These are phyloP conservation scores for Agaricus sinodeliciosus DNA, from an alignment of 768 basidiomycete species.

Conservation along the genomic window DNA sequence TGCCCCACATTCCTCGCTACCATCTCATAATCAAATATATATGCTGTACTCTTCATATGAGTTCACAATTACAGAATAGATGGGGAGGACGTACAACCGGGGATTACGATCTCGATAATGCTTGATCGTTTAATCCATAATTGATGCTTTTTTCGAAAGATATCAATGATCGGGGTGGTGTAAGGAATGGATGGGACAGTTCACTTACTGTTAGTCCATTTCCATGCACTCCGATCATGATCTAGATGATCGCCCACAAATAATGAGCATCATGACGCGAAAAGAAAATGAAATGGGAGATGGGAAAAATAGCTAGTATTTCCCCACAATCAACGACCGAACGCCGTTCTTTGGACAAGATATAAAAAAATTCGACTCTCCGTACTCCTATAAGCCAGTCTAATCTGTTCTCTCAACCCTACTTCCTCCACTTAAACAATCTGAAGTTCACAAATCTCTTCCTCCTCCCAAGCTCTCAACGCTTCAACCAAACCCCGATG, in stretches of 20 bases:
- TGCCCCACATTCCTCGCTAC: conserved; percentile 36
- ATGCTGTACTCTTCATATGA: conserved; percentile 19
- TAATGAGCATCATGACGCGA: not conserved
- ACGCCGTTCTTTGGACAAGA: not conserved
- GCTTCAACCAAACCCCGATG: conserved; percentile 18
- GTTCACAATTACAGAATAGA: not conserved
- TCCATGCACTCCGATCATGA: conserved; percentile 38
- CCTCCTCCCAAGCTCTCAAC: conserved; percentile 16
- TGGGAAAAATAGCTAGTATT: not conserved
- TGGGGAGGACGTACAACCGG: conserved; percentile 31
- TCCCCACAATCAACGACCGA: not conserved
- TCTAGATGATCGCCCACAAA: conserved; percentile 11
- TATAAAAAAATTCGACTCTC: conserved; percentile 11
- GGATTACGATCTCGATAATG: conserved; percentile 67
- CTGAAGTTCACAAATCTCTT: conserved; percentile 17
- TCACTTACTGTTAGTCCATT: conserved; percentile 46
- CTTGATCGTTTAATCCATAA: conserved; percentile 60
- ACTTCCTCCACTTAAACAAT: conserved; percentile 18
- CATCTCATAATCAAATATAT: conserved; percentile 34
- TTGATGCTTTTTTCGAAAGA: conserved; percentile 33
- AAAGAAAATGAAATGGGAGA: too few species aligned
- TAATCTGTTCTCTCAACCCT: conserved; percentile 16
- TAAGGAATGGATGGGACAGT: not conserved
- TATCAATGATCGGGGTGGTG: not conserved
- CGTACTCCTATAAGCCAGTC: conserved; percentile 17